Base-by-base conservation (phyloP, 352 stramenopile species). In the Phytophthora uliginosa region DNA sequence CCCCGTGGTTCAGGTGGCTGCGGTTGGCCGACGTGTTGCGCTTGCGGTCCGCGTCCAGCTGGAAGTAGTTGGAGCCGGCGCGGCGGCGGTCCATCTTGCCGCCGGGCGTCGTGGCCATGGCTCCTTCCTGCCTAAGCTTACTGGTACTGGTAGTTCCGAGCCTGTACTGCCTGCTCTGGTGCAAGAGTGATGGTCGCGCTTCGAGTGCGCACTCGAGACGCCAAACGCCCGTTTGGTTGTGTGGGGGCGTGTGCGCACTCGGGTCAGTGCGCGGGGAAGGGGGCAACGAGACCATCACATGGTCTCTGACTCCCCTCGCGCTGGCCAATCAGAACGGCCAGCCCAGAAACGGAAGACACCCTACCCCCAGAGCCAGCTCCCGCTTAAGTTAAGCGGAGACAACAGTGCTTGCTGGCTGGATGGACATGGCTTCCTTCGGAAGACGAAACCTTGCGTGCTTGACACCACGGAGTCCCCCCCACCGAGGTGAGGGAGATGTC, bases 51-150 rank as follows among this genome's bases (percentile, higher is more conserved):
- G 86, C 81, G 42, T 93, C 84, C 36, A 95, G 79, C 68, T 92
- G 74, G 61, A 95, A 95, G 78, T 95, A 95, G 83, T 95, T 95
- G 77, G 86, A 94, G 67, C 84, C 82, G n/a, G 88, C 88, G 66
- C 88, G 88, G 9, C 84, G 79, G 10, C 86, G 84, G 60, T 93
- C 85, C 63, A 71, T 76, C 66, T 83, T 83, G 62, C 67, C 65
- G 18, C 71, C 73, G 48, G 76, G 76, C 68, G 73, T 78, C 65
- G 50, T 79, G 31, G 73, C 76, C 73, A 83, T 83, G 33, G 36
- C 36, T 18, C 34, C 34, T 40, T 40, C 9, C 34, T 15, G 33
- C 9, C 33, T 38, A 6, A 31, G 63, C 51, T 47, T 59, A 10
- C 7, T 34, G n/a, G 69, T 69, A 64, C 61, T 68, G 57, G 63